These are phyloP conservation scores for Geranomyces michiganensis DNA, from an alignment of 192 early-diverging fungal genomes.

Conservation along the genomic window DNA sequence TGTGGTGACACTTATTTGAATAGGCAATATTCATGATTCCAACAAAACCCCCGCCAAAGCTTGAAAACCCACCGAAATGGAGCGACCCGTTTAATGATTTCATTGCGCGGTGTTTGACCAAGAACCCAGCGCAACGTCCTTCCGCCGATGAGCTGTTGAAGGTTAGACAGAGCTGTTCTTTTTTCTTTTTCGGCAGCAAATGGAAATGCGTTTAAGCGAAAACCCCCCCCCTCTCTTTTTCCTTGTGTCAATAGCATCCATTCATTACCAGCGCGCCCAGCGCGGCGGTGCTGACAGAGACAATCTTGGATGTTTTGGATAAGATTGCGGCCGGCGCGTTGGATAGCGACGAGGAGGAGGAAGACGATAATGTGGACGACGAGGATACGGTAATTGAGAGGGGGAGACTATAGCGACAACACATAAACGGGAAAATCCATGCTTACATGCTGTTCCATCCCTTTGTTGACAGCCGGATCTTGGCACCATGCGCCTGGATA, in stretches of 20 bases:
- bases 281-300: constrained; percentile 23
- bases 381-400: constrained; percentile 23
- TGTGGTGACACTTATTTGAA: constrained; percentile 24
- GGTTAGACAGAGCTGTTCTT: background rate
- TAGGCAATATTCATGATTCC: constrained; percentile 67
- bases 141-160: constrained; percentile 50
- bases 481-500: constrained; percentile 15
- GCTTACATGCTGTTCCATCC: too few species aligned
- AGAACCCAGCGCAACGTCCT: constrained; percentile 56
- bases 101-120: constrained; percentile 58
- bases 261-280: constrained; percentile 44
- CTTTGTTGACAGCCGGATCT: background rate
- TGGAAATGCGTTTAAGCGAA: background rate
- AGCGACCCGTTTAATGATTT: constrained; percentile 53
- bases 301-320: constrained; percentile 29
- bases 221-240: background rate
- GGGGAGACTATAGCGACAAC: too few species aligned
- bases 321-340: constrained; percentile 37
- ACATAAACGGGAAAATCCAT: too few species aligned
- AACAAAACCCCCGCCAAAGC: constrained; percentile 60
- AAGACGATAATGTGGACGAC: constrained; percentile 32
- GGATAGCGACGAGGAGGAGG: constrained; percentile 6
- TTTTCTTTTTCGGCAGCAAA: background rate
- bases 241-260: constrained; percentile 37
- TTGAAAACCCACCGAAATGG: constrained; percentile 51